phyloP scores from a whole-genome alignment of 2,329 filamentous ascomycete genomes.

The Colletotrichum paranaense region DNA sequence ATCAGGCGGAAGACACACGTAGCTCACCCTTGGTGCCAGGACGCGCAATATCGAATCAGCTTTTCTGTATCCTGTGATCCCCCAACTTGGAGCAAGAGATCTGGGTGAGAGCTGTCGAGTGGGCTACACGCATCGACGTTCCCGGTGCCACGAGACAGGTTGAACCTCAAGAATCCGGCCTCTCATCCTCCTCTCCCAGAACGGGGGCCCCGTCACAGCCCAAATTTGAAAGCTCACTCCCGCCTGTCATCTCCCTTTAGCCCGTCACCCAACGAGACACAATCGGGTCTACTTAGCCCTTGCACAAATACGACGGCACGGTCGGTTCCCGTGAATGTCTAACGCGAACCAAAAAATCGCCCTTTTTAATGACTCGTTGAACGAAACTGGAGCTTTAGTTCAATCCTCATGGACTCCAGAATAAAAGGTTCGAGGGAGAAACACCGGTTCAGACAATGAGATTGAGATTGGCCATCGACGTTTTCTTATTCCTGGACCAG shows the following conservation, averaged over 20 bases:
- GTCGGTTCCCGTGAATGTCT: conserved; percentile 9
- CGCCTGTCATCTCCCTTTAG: neutral
- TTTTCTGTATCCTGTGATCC: neutral
- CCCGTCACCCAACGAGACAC: conserved; percentile 25
- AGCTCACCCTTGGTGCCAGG: neutral
- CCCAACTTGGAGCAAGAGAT: neutral
- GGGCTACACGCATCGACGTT: neutral
- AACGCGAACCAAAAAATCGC: neutral
- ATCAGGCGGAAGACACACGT: neutral
- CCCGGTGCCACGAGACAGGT: neutral
- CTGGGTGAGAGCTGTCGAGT: neutral
- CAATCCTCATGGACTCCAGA: neutral
- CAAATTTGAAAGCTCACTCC: neutral
- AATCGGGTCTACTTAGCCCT: neutral
- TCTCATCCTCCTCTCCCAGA: neutral
- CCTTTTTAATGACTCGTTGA: neutral
- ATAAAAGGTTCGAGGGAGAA: neutral
- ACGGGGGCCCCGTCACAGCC: neutral
- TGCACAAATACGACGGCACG: conserved; percentile 14
- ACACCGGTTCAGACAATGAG: neutral
- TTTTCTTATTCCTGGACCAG: neutral
- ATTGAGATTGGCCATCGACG: neutral
- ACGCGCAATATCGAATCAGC: neutral
- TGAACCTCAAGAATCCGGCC: neutral
- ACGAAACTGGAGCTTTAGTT: neutral